These are phyloP conservation scores for Neobulgaria alba DNA, from an alignment of 2,329 filamentous ascomycete species.

Conservation along the genomic window DNA sequence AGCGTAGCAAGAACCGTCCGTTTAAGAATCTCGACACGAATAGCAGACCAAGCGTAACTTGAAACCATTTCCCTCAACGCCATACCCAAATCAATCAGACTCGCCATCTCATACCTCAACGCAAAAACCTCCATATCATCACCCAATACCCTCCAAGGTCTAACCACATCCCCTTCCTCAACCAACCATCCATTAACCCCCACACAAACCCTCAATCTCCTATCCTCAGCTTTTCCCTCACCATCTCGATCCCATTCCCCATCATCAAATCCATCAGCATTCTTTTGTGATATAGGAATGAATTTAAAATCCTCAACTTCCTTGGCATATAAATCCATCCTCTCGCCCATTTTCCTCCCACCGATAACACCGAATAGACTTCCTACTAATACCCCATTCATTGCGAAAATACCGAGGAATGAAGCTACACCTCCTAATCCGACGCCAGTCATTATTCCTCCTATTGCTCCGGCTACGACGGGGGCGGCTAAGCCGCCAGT, in stretches of 20 bases:
- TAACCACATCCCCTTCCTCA: slow-evolving; percentile 63
- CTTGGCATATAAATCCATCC: slow-evolving; percentile 80
- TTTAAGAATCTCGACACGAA: slow-evolving; percentile 54
- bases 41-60: slow-evolving; percentile 48
- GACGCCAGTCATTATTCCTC: slow-evolving; percentile 74
- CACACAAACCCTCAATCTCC: slow-evolving; percentile 68
- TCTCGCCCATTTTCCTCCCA: slow-evolving; percentile 67
- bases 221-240: slow-evolving; percentile 29
- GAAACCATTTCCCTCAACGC: slow-evolving; percentile 60
- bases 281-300: slow-evolving; percentile 53
- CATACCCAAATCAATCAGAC: slow-evolving; percentile 67
- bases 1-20: slow-evolving; percentile 37
- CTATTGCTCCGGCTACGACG: slow-evolving; percentile 76
- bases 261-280: no score
- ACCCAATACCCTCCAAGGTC: slow-evolving; percentile 70
- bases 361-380: slow-evolving; percentile 85
- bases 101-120: slow-evolving; percentile 72
- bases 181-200: slow-evolving; percentile 83
- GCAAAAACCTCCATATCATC: slow-evolving; percentile 73
- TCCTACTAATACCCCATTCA: slow-evolving; percentile 78
- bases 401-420: slow-evolving; percentile 78
- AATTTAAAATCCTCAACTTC: slow-evolving; percentile 80
- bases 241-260: slow-evolving; percentile 28
- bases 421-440: slow-evolving; percentile 79
- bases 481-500: slow-evolving; percentile 88